Conservation (phyloP, 345 rosid species). For the Chamaenerion angustifolium region DNA sequence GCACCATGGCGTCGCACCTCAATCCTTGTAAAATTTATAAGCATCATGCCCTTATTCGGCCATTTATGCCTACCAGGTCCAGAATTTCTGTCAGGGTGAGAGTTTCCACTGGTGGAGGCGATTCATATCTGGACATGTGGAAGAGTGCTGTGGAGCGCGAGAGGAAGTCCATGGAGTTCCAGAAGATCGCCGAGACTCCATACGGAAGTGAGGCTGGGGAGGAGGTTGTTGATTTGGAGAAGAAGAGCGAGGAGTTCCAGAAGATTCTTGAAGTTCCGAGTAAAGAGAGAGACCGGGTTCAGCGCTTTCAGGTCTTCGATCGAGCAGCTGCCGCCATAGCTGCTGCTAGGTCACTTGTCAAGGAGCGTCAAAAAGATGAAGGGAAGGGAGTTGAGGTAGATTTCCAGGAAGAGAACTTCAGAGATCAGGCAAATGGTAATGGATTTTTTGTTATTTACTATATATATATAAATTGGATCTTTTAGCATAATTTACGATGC, state of each 20-base stretch:
- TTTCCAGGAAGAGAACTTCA: not conserved
- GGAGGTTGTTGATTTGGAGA: conserved; percentile 24
- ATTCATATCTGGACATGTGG: conserved; percentile 81
- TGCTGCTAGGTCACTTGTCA: conserved; percentile 51
- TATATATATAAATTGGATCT: not conserved
- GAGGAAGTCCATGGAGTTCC: conserved; percentile 48
- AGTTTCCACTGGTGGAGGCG: conserved; percentile 28
- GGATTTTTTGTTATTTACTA: not conserved
- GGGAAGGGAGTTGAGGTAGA: not conserved
- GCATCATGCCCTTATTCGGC: not conserved
- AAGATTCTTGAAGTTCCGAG: conserved; percentile 52
- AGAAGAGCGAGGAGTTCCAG: conserved; percentile 63
- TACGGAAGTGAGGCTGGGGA: conserved; percentile 4
- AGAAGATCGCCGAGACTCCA: conserved; percentile 22
- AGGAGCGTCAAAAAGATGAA: conserved; percentile 11
- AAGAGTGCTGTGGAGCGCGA: conserved; percentile 61
- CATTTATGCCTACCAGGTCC: conserved; percentile 11
- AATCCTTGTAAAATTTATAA: not conserved
- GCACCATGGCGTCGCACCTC: conserved; percentile 7
- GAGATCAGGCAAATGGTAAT: conserved; percentile 13
- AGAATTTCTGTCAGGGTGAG: conserved; percentile 15
- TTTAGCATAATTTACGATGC: not conserved
- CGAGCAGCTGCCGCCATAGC: conserved; percentile 78
- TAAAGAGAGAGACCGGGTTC: conserved; percentile 75
- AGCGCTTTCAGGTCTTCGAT: conserved; percentile 71